A percentile compares a stretch with the other conserved stretches of the same genome.
Evolutionary conservation across 495 filamentous ascomycete species (phyloP).

Genomic region (Sabuloglossum arenarium): DNA sequence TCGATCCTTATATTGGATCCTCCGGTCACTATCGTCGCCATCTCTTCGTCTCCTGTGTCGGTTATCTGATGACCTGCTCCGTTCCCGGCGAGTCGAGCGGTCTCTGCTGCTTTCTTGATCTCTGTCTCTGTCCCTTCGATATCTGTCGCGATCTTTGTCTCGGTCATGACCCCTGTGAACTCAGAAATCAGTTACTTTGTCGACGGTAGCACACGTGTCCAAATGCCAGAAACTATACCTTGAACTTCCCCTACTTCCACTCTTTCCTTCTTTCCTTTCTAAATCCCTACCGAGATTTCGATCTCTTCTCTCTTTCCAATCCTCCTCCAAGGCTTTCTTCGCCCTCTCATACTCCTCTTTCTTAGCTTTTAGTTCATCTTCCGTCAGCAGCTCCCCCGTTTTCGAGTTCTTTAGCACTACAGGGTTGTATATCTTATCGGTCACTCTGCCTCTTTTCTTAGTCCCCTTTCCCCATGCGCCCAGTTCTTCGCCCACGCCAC

Average conservation of each 20-base stretch:
- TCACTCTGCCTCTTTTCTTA: constrained; percentile 19
- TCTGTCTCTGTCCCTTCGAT: neutral
- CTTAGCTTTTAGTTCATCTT: constrained; percentile 33
- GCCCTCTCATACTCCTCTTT: constrained; percentile 24
- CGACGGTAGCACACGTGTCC: neutral
- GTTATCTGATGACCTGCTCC: neutral
- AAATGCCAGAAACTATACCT: neutral
- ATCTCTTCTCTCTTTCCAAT: constrained; percentile 28
- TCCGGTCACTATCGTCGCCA: neutral
- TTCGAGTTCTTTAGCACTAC: constrained; percentile 41
- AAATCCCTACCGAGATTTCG: constrained; percentile 20
- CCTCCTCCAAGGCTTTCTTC: constrained; percentile 21
- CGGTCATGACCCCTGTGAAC: neutral
- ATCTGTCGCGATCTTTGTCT: no score
- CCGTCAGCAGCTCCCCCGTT: constrained; percentile 44
- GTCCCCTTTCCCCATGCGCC: constrained; percentile 53
- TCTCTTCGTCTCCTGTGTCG: neutral
- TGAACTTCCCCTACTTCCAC: constrained; percentile 1
- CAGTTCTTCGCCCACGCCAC: constrained; percentile 49
- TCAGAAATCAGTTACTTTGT: neutral
- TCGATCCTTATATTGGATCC: neutral
- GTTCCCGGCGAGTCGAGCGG: neutral
- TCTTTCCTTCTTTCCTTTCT: constrained; percentile 24
- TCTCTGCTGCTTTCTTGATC: neutral
- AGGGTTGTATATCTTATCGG: constrained; percentile 41